These are phyloP conservation scores for Papiliotrema nemorosa DNA, from an alignment of 1,284 basidiomycete genomes.

Conservation along the genomic window DNA sequence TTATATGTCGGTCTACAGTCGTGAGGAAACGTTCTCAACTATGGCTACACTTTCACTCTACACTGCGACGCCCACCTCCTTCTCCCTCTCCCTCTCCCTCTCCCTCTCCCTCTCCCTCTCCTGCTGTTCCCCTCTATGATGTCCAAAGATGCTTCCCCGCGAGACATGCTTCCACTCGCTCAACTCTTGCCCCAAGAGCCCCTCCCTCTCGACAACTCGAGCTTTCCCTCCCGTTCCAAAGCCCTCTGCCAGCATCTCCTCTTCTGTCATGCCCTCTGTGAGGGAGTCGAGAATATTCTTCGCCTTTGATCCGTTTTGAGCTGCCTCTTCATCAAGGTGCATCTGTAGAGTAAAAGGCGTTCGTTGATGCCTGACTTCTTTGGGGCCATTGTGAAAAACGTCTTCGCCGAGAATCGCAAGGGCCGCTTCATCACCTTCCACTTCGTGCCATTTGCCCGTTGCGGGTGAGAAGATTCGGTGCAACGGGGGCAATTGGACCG, in stretches of 20 bases:
- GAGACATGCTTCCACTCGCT: conserved; percentile 18
- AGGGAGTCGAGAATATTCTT: background rate
- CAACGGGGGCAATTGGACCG: conserved; percentile 27
- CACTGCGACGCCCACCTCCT: background rate
- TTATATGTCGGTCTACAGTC: too few species aligned
- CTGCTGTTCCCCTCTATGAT: background rate
- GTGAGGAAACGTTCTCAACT: too few species aligned
- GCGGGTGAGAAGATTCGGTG: conserved; percentile 37
- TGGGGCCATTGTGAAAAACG: conserved; percentile 26
- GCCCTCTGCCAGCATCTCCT: conserved; percentile 1
- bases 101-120: background rate
- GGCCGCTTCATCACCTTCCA: conserved; percentile 37
- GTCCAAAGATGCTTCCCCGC: background rate
- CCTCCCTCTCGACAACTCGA: conserved; percentile 19
- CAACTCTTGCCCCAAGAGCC: conserved; percentile 9
- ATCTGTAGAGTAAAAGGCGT: background rate
- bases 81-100: background rate
- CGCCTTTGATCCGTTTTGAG: too few species aligned
- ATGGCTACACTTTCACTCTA: background rate
- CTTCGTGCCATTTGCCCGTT: conserved; percentile 40
- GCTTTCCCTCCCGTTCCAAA: conserved; percentile 9
- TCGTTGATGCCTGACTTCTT: conserved; percentile 16
- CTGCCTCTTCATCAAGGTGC: background rate
- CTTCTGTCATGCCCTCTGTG: background rate
- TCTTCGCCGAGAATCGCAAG: conserved; percentile 36